Evolutionary conservation across 108 stramenopile species (phyloP), one percentile per base, ranked within the genome.

Genomic region (Asterionellopsis glacialis): DNA sequence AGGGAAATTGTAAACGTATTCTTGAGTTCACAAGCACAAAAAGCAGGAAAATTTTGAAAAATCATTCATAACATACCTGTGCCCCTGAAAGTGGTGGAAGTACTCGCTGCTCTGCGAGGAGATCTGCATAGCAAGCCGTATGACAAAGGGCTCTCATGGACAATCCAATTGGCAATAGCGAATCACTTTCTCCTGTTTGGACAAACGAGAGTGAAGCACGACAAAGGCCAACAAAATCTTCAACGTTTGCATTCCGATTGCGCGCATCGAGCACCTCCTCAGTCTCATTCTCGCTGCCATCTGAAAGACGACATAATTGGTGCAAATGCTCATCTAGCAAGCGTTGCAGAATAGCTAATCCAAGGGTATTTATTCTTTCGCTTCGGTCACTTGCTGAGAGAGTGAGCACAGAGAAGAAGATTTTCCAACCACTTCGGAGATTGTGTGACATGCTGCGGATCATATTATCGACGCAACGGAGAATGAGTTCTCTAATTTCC

Each of bases 121-220:
- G 53, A 72, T 94, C 93, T 24, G 93, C 88, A 57, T 87, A 94
- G 51, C 88, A 91, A 57, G 90, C 93, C 24, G 76, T 75, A 59
- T 94, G 90, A 73, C 88, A 91, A 28, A 94, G 76, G 3, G 93
- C 93, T 65, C 90, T 75, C 88, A 94, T 91, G 10, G 84, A 85
- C 18, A 94, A 50, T 39, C 89, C 88, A 23, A 85, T 75, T 0
- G 88, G 88, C 13, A 79, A 65, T 0, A 85, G 78, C 13, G 66
- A 63, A 12, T 72, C 65, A 18, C 60, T 66, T 41, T 75, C 72
- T 24, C 84, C 66, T 14, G 38, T 70, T 28, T 79, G 71, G 19
- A 94, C 76, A 74, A 94, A 94, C 7, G 85, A 65, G 21, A 91
- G 51, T 11, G 88, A 90, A 19, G 93, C 79, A 16, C 77, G 58